phyloP scores from a whole-genome alignment of 2,329 filamentous ascomycete species.

The Annulohypoxylon truncatum region DNA sequence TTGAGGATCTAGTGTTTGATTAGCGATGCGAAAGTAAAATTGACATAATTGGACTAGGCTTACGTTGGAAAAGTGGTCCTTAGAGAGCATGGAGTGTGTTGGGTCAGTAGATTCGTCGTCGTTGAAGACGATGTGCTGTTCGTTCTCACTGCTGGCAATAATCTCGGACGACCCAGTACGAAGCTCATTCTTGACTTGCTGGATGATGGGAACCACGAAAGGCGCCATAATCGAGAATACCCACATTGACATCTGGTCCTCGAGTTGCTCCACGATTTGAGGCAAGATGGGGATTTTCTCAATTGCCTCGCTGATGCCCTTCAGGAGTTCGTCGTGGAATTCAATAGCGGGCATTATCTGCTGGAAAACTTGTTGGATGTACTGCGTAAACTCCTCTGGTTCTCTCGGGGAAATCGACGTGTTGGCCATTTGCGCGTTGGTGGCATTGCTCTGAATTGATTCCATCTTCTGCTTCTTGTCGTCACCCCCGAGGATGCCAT shows the following conservation, averaged over 20 bases:
- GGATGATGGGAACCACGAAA: slow-evolving; percentile 85
- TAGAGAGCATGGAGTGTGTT: slow-evolving; percentile 95
- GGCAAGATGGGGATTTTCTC: slow-evolving; percentile 88
- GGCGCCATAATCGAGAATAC: slow-evolving; percentile 93
- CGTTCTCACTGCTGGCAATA: slow-evolving; percentile 83
- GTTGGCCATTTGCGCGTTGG: slow-evolving; percentile 79
- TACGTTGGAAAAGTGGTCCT: slow-evolving; percentile 92
- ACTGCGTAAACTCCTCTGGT: slow-evolving; percentile 85
- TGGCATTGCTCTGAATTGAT: slow-evolving; percentile 81
- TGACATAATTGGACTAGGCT: slow-evolving; percentile 41
- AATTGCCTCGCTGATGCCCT: slow-evolving; percentile 79
- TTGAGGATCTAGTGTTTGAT: slow-evolving; percentile 72
- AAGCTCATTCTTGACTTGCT: slow-evolving; percentile 87
- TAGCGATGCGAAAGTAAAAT: slow-evolving; percentile 3
- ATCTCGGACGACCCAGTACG: slow-evolving; percentile 87
- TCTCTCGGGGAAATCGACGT: slow-evolving; percentile 79
- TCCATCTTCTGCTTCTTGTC: slow-evolving; percentile 81
- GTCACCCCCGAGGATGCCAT: slow-evolving; percentile 80
- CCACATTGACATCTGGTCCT: slow-evolving; percentile 88
- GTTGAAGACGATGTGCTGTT: slow-evolving; percentile 88
- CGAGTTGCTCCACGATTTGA: slow-evolving; percentile 85
- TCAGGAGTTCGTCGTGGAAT: slow-evolving; percentile 90
- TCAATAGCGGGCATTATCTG: slow-evolving; percentile 91
- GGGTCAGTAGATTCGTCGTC: slow-evolving; percentile 82
- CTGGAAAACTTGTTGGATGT: slow-evolving; percentile 77